Conservation (phyloP, 116 monocot genomes). For the Papilionanthe hybrid region DNA sequence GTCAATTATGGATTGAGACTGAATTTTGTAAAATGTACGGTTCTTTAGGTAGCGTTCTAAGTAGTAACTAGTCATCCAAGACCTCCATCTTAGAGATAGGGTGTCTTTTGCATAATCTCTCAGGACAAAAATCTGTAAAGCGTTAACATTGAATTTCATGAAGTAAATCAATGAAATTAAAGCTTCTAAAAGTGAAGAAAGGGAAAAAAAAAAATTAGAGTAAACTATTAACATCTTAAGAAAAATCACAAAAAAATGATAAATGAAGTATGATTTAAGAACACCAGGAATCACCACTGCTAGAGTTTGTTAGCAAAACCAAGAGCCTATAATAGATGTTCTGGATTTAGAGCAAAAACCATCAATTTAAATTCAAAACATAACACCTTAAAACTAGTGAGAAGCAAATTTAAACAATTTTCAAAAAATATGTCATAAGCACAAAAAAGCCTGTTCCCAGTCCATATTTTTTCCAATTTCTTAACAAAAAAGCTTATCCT, state of each 20-base stretch:
- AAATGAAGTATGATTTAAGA: too few species aligned
- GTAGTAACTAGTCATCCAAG: conserved; percentile 99
- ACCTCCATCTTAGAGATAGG: conserved; percentile 93
- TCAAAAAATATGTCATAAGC: too few species aligned
- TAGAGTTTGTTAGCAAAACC: background rate
- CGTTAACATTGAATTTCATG: background rate
- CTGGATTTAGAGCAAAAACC: background rate
- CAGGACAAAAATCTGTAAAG: conserved; percentile 80
- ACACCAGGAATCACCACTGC: background rate
- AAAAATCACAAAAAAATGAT: too few species aligned
- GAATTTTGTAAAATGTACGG: conserved; percentile 90
- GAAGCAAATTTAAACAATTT: background rate
- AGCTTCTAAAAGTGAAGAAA: background rate
- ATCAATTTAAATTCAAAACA: background rate
- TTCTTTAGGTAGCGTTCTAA: conserved; percentile 89
- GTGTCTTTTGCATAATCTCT: conserved; percentile 96
- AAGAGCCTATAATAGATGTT: background rate
- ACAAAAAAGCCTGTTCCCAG: too few species aligned
- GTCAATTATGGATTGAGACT: conserved; percentile 95
- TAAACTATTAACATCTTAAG: too few species aligned
- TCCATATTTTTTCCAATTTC: too few species aligned
- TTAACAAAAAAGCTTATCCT: too few species aligned
- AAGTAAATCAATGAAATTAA: background rate
- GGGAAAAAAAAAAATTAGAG: background rate
- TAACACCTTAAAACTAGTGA: background rate